Evolutionary conservation across 441 rosid genomes (phyloP).

Genomic region (Gossypium schwendimanii): DNA sequence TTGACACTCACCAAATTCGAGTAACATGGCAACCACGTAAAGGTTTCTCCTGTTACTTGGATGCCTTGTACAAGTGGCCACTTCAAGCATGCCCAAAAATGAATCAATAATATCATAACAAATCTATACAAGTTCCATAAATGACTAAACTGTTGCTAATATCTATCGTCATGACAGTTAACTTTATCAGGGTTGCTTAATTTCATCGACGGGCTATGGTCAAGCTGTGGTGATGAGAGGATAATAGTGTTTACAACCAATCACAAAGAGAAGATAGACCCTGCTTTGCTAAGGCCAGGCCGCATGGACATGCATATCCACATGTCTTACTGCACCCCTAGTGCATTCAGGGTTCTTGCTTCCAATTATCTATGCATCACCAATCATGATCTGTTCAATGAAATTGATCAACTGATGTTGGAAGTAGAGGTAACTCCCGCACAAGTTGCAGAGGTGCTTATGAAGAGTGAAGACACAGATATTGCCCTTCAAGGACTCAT

Average conservation of each 20-base stretch:
- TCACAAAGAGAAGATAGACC: conserved; percentile 1
- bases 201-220: conserved; percentile 4
- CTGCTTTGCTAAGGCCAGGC: conserved; percentile 9
- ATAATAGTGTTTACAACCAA: background rate
- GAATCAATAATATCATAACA: background rate
- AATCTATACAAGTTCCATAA: background rate
- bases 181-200: conserved; percentile 1
- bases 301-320: conserved; percentile 13
- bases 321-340: conserved; percentile 6
- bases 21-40: too few relatives aligned
- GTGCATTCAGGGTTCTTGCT: background rate
- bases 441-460: conserved; percentile 7
- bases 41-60: too few relatives aligned
- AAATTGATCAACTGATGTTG: conserved; percentile 1
- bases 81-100: too few relatives aligned
- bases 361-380: background rate
- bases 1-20: too few relatives aligned
- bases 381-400: background rate
- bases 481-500: conserved; percentile 6
- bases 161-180: background rate
- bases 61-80: too few relatives aligned
- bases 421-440: conserved; percentile 4
- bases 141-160: background rate
- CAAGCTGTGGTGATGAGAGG: conserved; percentile 8
- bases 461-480: conserved; percentile 8